Evolutionary conservation across 441 rosid species (phyloP), one percentile per base, ranked within the genome.

Genomic region (Capsella rubella): DNA sequence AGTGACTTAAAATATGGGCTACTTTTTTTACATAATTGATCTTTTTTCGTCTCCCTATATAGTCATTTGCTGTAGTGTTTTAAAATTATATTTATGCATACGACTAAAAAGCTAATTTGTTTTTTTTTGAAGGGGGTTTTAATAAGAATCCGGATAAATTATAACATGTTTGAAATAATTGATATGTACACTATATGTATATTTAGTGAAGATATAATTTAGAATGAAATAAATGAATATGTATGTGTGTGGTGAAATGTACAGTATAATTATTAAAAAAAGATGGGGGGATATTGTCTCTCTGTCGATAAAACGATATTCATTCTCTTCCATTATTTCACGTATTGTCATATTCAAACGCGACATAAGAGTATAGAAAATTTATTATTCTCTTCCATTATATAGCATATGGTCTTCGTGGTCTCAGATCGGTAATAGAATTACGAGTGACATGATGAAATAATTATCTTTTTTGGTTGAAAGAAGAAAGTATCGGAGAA

Each of bases 341-440:
- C 64, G 25, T 57, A 57, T 27, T 65, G 57, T 46, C 77, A 73
- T 65, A 66, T 56, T 47, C 76, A 72, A 54, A 54, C 25, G 60
- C 51, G 67, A 60, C 75, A 71, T 50, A 25, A 37, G 29, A 32
- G 42, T 60, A 28, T 52, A 50, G 0, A 71, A 21, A 12, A 51
- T 54, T 63, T 61, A 71, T 40, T 53, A 28, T 28, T 35, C 61
- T 53, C 29, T 67, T 53, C 40, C 57, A 52, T 27, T 34, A 34
- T 34, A 4, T 34, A 0, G 8, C 8, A 3, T 51, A 28, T 28
- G 68, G 59, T 51, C 43, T 69, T 69, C 15, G 47, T 21, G 3
- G 40, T 57, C 47, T 6, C 6, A 18, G 46, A 21, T 21, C 45
- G 21, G 34, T 49, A 18, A 16, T 31, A 64, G 32, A 34, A 7